phyloP scores from a whole-genome alignment of 345 rosid genomes.

The Gossypium herbaceum region DNA sequence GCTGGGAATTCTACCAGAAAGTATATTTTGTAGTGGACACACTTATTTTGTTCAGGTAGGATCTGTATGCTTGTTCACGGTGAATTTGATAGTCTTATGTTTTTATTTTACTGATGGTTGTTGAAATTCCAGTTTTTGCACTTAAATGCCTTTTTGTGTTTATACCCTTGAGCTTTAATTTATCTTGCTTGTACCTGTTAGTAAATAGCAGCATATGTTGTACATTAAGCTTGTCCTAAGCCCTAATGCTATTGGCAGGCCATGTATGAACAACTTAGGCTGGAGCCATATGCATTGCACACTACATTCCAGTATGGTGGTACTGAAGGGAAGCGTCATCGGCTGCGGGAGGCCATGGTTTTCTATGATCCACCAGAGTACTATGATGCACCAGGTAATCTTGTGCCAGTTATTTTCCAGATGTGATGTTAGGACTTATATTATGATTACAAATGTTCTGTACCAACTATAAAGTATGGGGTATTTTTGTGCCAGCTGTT shows the following conservation, averaged over 20 bases:
- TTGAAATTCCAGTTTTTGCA: not conserved
- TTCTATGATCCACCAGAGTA: constrained; percentile 93
- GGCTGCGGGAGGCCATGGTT: constrained; percentile 84
- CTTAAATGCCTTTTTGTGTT: not conserved
- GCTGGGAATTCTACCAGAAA: constrained; percentile 89
- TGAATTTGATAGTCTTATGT: not conserved
- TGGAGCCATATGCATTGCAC: constrained; percentile 94
- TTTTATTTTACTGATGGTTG: constrained; percentile 7
- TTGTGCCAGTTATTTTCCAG: not conserved
- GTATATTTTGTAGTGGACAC: constrained; percentile 96
- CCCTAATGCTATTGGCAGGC: constrained; percentile 46
- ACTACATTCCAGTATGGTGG: constrained; percentile 98
- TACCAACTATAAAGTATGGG: constrained; percentile 52
- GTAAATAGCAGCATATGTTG: not conserved
- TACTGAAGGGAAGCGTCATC: constrained; percentile 96
- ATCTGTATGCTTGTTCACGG: constrained; percentile 11
- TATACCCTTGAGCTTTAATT: not conserved
- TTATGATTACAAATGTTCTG: not conserved
- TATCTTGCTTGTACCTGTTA: constrained; percentile 10
- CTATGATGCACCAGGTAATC: constrained; percentile 75
- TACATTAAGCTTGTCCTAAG: constrained; percentile 7
- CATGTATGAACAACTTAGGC: constrained; percentile 79
- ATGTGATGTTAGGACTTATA: not conserved
- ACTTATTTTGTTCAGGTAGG: constrained; percentile 93
- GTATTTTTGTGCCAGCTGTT: constrained; percentile 28